Percentiles rank a stretch among this genome's conserved stretches.
These are phyloP conservation scores for Coemansia sp. DNA, from an alignment of 192 early-diverging fungal species.

Conservation along the genomic window DNA sequence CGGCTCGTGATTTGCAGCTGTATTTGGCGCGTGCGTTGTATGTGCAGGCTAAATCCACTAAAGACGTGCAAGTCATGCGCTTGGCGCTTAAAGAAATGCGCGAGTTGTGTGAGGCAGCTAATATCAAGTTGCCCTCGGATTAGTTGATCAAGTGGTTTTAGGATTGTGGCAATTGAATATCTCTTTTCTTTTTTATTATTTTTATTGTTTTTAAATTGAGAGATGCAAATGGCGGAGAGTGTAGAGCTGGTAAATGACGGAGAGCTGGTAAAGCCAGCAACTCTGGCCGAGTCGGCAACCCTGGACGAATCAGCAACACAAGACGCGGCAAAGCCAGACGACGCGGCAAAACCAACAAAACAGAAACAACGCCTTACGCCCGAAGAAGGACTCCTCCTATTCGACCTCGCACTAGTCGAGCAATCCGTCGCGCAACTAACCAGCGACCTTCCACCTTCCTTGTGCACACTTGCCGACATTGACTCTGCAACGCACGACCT, in stretches of 20 bases:
- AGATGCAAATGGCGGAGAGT: neutral
- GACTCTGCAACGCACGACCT: neutral
- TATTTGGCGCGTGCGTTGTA: constrained; percentile 50
- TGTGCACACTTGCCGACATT: neutral
- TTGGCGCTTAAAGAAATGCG: constrained; percentile 56
- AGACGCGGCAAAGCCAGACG: neutral
- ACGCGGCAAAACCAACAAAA: neutral
- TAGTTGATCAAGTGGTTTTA: neutral
- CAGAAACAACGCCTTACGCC: neutral
- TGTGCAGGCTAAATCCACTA: constrained; percentile 63
- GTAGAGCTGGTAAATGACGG: neutral
- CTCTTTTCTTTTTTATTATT: neutral
- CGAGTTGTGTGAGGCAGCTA: constrained; percentile 12
- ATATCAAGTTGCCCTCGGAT: constrained; percentile 23
- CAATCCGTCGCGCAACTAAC: neutral
- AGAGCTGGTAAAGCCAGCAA: neutral
- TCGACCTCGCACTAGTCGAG: neutral
- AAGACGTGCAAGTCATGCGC: constrained; percentile 63
- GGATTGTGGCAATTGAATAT: neutral
- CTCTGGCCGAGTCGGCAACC: too few relatives aligned
- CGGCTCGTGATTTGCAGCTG: constrained; percentile 35
- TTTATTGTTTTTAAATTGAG: neutral
- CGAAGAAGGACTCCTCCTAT: neutral
- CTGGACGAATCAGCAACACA: neutral
- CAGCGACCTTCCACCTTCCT: neutral